Evolutionary conservation across 441 rosid species (phyloP), one percentile per base, ranked within the genome.

Genomic region (Pelargonium australe): DNA sequence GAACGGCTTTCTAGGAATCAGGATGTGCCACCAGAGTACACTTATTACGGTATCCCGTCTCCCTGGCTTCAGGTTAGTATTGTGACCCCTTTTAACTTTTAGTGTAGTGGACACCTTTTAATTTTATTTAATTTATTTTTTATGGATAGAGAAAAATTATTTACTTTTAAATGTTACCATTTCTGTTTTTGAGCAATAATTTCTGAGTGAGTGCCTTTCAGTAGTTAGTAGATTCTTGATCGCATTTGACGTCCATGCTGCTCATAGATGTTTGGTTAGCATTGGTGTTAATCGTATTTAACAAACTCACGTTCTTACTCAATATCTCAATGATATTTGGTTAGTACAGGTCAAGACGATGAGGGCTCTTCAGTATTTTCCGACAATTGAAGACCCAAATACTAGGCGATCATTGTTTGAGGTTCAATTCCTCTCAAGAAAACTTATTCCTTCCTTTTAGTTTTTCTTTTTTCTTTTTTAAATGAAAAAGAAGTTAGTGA

Each of bases 301-400:
- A 43, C 64, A 69, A 55, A 73, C 69, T 68, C 9, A 28, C 70
- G 41, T 74, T 23, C 66, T 37, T 80, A 61, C 73, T 72, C 65
- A 37, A 37, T 37, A 37, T 37, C 41, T 37, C 41, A 72, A 72
- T 60, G 44, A 28, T 72, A 12, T 80, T 76, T 75, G 70, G 69
- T 67, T 72, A 57, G 44, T 51, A 70, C 85, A 95, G 98, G 99
- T 95, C 60, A 95, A 95, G 82, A 86, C 98, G 63, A 92, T 95
- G 98, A 88, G 99, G 85, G 95, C 87, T 68, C 98, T 95, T 78
- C 98, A 95, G 76, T 95, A 95, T 85, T 95, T 90, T 81, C 99
- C 99, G 4, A 83, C 95, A 47, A 80, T 92, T 74, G 99, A 95
- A 88, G 99, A 95, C 79, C 99, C 99, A 53, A 87, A 89, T 75